phyloP scores from a whole-genome alignment of 2,329 filamentous ascomycete species.

The Colletotrichum gloeosporioides region DNA sequence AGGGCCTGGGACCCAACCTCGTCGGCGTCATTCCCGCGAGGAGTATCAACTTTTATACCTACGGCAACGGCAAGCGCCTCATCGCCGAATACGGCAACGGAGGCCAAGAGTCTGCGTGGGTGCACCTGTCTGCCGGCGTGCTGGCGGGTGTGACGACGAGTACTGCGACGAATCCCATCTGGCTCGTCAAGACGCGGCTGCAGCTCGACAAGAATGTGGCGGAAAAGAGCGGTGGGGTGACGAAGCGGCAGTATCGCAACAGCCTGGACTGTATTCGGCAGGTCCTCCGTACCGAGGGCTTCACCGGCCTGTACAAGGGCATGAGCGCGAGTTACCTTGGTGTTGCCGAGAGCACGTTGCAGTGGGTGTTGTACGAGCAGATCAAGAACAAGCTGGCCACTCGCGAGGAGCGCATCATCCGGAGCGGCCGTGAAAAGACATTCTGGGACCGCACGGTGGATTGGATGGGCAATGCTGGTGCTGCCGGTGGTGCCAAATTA shows the following conservation, averaged over 20 bases:
- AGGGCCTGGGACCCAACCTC: constrained; percentile 89
- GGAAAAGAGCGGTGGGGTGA: constrained; percentile 57
- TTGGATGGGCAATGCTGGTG: constrained; percentile 79
- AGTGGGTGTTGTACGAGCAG: constrained; percentile 95
- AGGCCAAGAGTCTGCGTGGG: constrained; percentile 72
- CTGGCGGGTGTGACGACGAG: constrained; percentile 84
- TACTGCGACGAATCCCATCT: constrained; percentile 94
- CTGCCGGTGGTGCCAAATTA: constrained; percentile 85
- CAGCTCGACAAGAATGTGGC: constrained; percentile 89
- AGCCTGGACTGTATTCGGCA: constrained; percentile 87
- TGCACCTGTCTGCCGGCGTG: constrained; percentile 80
- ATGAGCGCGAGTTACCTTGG: constrained; percentile 92
- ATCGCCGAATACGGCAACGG: constrained; percentile 78
- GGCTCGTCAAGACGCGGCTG: constrained; percentile 92
- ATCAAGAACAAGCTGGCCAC: constrained; percentile 77
- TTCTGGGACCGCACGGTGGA: constrained; percentile 77
- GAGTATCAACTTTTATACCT: constrained; percentile 92
- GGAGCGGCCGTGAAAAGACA: constrained; percentile 66
- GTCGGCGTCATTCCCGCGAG: constrained; percentile 88
- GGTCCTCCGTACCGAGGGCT: constrained; percentile 79
- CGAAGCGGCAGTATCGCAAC: constrained; percentile 79
- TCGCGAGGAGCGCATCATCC: constrained; percentile 63
- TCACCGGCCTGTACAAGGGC: constrained; percentile 85
- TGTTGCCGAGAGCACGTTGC: constrained; percentile 86
- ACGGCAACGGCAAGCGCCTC: constrained; percentile 88